A percentile compares a stretch with the other conserved stretches of the same genome.
phyloP scores from a whole-genome alignment of 129 eudicot species.

The Artemisia tridentata region DNA sequence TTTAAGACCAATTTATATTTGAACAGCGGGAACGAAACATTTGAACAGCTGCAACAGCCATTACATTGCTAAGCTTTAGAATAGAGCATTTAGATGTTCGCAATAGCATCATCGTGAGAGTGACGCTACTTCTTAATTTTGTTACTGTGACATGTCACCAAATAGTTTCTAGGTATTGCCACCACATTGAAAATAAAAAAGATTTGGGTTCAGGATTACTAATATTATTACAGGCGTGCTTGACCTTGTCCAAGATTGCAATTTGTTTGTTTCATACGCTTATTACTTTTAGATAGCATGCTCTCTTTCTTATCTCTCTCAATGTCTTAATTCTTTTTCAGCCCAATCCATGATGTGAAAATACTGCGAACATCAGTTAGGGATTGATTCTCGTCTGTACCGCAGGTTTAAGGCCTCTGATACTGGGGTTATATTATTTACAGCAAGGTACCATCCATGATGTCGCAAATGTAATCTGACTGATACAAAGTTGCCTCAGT shows the following conservation, averaged over 20 bases:
- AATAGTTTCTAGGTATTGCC: too few species aligned
- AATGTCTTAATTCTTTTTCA: conserved; percentile 21
- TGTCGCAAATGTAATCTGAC: conserved; percentile 18
- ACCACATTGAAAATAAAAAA: too few species aligned
- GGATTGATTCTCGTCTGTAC: conserved; percentile 33
- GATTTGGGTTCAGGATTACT: too few species aligned
- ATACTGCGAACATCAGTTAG: conserved; percentile 57
- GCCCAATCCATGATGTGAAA: conserved; percentile 66
- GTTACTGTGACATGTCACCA: too few species aligned
- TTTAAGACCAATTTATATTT: too few species aligned
- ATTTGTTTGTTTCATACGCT: background rate
- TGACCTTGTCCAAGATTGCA: background rate
- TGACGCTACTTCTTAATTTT: too few species aligned
- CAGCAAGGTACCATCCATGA: conserved; percentile 17
- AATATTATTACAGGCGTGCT: background rate
- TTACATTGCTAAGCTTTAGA: too few species aligned
- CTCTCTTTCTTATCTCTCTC: background rate
- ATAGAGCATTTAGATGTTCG: too few species aligned
- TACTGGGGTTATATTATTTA: conserved; percentile 17
- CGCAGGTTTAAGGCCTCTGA: background rate
- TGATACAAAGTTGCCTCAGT: conserved; percentile 3
- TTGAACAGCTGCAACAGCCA: too few species aligned
- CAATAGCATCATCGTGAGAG: too few species aligned
- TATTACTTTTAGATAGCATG: background rate
- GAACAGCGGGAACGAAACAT: too few species aligned